Conservation (phyloP, 2,329 filamentous ascomycete genomes). For the Akanthomyces dipterigenus region DNA sequence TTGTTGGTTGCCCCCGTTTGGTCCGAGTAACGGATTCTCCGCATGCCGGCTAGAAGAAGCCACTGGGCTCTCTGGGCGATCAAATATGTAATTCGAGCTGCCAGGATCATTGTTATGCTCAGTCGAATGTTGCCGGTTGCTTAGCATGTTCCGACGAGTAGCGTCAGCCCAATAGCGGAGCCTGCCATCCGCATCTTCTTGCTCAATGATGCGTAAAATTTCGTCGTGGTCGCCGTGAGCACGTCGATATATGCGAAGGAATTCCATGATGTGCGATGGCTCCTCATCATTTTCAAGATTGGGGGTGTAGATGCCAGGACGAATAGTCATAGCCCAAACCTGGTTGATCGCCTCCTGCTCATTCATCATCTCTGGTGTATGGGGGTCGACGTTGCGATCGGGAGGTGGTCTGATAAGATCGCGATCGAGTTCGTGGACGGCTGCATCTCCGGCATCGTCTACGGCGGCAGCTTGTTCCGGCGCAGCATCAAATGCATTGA, state of each 20-base stretch:
- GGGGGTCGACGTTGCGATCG: not conserved
- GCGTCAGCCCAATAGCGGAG: conserved; percentile 53
- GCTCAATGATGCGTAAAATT: conserved; percentile 54
- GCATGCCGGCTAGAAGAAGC: not conserved
- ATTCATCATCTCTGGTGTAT: not conserved
- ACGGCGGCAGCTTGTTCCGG: not conserved
- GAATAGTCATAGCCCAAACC: not conserved
- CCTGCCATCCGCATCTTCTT: conserved; percentile 52
- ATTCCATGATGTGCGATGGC: conserved; percentile 25
- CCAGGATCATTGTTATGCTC: not conserved
- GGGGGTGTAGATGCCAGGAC: not conserved
- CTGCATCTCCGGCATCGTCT: not conserved
- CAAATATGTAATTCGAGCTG: conserved; percentile 8
- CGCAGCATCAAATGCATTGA: conserved; percentile 19
- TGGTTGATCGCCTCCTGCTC: conserved; percentile 1
- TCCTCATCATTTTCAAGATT: conserved; percentile 12
- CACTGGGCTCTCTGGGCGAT: conserved; percentile 11
- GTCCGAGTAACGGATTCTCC: not conserved
- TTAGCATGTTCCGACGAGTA: conserved; percentile 28
- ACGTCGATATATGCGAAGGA: conserved; percentile 49
- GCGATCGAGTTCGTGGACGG: not conserved
- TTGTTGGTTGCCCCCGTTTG: not conserved
- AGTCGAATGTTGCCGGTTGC: not conserved
- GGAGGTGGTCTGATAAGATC: not conserved
- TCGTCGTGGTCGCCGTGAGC: conserved; percentile 53